Base-by-base conservation (phyloP, 2,329 filamentous ascomycete genomes). In the Coniochaeta ligniaria region DNA sequence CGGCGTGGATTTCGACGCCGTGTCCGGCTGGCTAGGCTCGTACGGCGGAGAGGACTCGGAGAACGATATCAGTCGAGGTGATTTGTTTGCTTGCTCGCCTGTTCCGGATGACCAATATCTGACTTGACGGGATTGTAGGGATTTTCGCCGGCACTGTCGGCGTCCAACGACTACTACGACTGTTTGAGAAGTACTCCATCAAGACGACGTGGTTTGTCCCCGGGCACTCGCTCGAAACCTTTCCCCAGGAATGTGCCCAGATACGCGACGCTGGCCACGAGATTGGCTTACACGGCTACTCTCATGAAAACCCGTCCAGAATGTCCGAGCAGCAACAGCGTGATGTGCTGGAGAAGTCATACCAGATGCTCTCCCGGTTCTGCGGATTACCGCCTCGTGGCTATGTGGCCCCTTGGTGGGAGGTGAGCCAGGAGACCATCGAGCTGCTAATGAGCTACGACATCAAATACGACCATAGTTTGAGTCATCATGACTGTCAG, bases 321-420 rank as follows among this genome's bases (percentile, higher is more conserved):
- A 77, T 89, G 7, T 88, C 81, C 0, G 70, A 89, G 1, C 88
- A 91, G 69, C 90, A 93, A 73, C 89, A 93, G 71, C 82, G 81
- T 14, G 88, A 90, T 61, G 86, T 93, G 17, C 80, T 94, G 6
- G 86, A 89, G 67, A 90, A 90, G 73, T 90, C 88, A 22, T 91
- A 87, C 69, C 80, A 81, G 26, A 79, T 92, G 72, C 80, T 92
- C 35, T 90, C 85, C 0, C 84, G 88, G 0, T 89, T 93, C 67
- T 83, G 82, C 43, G 86, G 89, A 6, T 90, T 90, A 73, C 86
- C 86, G 0, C 90, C 90, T 0, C 77, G 87, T 0, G 89, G 90
- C 1, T 87, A 82, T 43, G 89, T 92, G 0, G 89, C 88, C 0
- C 89, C 90, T 0, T 92, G 75, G 80, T 92, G 88, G 89, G 88